These are phyloP conservation scores for Hylodesmum podocarpum DNA, from an alignment of 306 rosid species.

Conservation along the genomic window DNA sequence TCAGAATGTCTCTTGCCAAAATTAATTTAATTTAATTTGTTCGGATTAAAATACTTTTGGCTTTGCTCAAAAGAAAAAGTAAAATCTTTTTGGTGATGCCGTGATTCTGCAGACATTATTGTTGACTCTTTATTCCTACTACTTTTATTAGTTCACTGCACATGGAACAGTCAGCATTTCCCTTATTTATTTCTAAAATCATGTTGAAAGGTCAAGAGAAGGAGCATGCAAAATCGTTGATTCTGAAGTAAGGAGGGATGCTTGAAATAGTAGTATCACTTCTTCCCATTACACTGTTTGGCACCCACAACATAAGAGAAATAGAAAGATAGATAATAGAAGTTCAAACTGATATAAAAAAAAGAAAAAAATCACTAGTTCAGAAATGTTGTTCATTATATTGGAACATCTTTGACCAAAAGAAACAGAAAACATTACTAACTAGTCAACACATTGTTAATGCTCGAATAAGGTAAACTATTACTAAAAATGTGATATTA, in stretches of 20 bases:
- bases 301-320: neutral
- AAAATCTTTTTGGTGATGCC: slow-evolving; percentile 5
- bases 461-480: neutral
- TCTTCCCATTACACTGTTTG: neutral
- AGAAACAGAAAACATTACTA: neutral
- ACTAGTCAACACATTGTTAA: neutral
- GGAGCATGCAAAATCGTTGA: slow-evolving; percentile 23
- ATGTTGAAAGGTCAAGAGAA: slow-evolving; percentile 25
- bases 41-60: neutral
- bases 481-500: neutral
- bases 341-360: neutral
- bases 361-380: neutral
- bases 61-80: neutral
- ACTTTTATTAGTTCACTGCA: slow-evolving; percentile 1
- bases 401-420: neutral
- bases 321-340: no score
- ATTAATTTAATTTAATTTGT: no score
- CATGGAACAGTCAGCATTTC: neutral
- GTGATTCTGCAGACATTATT: slow-evolving; percentile 16
- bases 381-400: neutral
- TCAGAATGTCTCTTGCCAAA: neutral
- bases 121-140: neutral
- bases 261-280: neutral
- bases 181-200: slow-evolving; percentile 21
- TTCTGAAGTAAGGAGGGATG: neutral